phyloP scores from a whole-genome alignment of 371 early-diverging fungal species.

The Parasitella parasitica region DNA sequence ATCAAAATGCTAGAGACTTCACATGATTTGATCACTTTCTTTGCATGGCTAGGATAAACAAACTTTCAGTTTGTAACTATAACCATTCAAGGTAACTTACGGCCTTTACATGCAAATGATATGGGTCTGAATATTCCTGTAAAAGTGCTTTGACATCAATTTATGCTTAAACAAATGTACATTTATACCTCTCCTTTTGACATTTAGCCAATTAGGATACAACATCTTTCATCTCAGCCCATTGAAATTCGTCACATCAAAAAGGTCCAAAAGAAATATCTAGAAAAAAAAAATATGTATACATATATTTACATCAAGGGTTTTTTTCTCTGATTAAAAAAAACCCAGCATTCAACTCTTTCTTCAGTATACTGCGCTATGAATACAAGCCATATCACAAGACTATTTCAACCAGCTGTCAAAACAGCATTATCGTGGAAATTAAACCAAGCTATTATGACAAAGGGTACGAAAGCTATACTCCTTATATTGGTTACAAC shows the following conservation, averaged over 20 bases:
- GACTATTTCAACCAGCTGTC: not conserved
- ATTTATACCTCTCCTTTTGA: no score
- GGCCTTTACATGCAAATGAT: no score
- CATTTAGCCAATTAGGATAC: not conserved
- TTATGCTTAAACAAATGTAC: no score
- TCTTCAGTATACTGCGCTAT: not conserved
- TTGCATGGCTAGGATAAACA: no score
- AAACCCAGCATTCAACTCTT: not conserved
- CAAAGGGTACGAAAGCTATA: not conserved
- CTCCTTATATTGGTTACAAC: no score
- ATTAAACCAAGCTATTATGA: not conserved
- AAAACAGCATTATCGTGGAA: not conserved
- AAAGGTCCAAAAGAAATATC: not conserved
- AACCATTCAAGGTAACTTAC: no score
- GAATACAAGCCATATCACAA: not conserved
- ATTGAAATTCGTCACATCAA: not conserved
- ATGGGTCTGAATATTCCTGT: no score
- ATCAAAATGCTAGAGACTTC: no score
- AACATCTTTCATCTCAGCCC: not conserved
- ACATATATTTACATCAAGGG: not conserved
- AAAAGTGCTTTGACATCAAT: no score
- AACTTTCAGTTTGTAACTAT: no score
- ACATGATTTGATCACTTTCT: no score
- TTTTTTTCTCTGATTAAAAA: not conserved
- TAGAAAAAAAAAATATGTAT: not conserved